Base-by-base conservation (phyloP, 805 yeast species). In the Wickerhamiella slavikovae region DNA sequence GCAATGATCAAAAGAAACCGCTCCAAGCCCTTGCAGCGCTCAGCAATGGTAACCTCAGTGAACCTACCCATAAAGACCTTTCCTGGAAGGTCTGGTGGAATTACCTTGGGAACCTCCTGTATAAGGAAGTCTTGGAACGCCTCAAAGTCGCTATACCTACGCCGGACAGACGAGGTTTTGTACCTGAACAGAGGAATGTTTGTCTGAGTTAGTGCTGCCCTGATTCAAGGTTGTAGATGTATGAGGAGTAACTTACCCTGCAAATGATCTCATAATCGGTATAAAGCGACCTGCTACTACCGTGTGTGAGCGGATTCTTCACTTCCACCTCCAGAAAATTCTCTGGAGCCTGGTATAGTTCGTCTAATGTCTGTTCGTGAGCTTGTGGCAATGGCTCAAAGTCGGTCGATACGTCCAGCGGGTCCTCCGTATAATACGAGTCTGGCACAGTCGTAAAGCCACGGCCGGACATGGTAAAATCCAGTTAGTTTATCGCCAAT, bases 221-320 rank as follows among this genome's bases (percentile, higher is more conserved):
- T 13, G 24, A 8, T n/a, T n/a, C n/a, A n/a, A n/a, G 9, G 12
- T 11, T 20, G 16, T n/a, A 20, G n/a, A 8, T 5, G 17, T 8
- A 10, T 10, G 8, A 6, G 4, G 11, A 10, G 8, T 14, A 11
- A 44, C 58, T 28, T 41, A 57, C 62, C 30, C 82, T 62, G 49
- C 94, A 80, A 6, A 76, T 60, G 15, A 85, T 68, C 51, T 83
- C 95, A 51, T 85, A 85, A 52, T 85, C 96, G 7, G 96, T 85
- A 49, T 62, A 85, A 71, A 72, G 68, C 17, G 68, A 64, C 19
- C 69, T 53, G 15, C 74, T 65, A 33, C 35, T 39, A 33, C 66
- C 67, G 43, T 78, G 91, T 0, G 92, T 79, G 37, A 68, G 67
- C 8, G 93, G 91, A 47, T 72, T 72, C 17, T 65, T 58, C 35